Percentiles rank a stretch among this genome's conserved stretches.
phyloP scores from a whole-genome alignment of 257 asterid species.

The Coffea canephora region DNA sequence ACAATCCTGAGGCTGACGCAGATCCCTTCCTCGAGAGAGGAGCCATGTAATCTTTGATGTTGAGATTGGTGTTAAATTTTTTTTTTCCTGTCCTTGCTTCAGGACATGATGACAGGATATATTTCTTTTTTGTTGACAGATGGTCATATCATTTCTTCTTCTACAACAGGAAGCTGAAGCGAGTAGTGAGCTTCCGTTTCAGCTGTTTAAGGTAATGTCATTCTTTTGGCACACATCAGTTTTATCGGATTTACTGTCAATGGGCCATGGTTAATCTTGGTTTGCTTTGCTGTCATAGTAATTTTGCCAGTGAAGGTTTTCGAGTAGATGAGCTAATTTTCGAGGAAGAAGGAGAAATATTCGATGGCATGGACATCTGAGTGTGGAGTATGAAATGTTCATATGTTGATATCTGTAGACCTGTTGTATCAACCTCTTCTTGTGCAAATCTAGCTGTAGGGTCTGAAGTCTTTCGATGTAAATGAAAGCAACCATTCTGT shows the following conservation, averaged over 20 bases:
- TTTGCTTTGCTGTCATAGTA: constrained; percentile 39
- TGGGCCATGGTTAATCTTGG: neutral
- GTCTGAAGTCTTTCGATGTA: neutral
- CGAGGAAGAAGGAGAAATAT: constrained; percentile 72
- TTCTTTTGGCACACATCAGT: constrained; percentile 1
- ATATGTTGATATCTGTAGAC: constrained; percentile 12
- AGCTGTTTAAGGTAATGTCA: constrained; percentile 75
- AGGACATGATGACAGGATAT: neutral
- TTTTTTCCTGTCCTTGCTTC: neutral
- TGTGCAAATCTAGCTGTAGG: neutral
- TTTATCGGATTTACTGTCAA: neutral
- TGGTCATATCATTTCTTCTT: constrained; percentile 96
- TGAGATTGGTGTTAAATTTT: neutral
- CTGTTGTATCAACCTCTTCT: constrained; percentile 1
- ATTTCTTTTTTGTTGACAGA: constrained; percentile 40
- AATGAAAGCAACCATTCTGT: neutral
- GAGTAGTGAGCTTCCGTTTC: constrained; percentile 86
- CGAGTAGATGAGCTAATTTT: constrained; percentile 27
- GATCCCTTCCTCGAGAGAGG: constrained; percentile 85
- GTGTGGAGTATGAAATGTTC: constrained; percentile 6
- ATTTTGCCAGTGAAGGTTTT: constrained; percentile 54
- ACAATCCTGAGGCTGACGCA: constrained; percentile 82
- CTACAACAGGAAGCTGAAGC: constrained; percentile 86
- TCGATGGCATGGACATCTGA: constrained; percentile 86
- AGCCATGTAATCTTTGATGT: constrained; percentile 62